These are phyloP conservation scores for Rhizopus sp. DNA, from an alignment of 371 early-diverging fungal genomes.

Conservation along the genomic window DNA sequence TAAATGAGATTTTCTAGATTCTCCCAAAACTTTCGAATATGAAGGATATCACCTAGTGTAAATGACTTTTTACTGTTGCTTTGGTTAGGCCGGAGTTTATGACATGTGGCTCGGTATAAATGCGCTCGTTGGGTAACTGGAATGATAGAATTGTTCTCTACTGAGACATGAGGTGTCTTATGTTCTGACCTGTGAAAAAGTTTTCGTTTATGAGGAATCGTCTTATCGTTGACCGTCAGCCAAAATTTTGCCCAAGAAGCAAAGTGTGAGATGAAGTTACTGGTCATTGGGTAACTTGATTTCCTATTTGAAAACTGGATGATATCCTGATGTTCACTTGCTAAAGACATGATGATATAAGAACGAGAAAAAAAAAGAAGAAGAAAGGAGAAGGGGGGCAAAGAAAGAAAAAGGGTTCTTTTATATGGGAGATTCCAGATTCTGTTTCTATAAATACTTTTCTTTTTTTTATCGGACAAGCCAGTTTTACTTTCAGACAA, in stretches of 20 bases:
- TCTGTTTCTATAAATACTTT: slow-evolving; percentile 1
- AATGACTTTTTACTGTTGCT: not conserved
- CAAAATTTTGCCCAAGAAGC: slow-evolving; percentile 23
- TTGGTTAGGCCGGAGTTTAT: slow-evolving; percentile 17
- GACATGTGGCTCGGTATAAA: slow-evolving; percentile 14
- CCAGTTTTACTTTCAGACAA: too few species aligned
- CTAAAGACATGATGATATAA: not conserved
- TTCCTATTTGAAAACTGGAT: slow-evolving; percentile 4
- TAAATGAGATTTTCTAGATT: slow-evolving; percentile 13
- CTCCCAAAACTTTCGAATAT: slow-evolving; percentile 23
- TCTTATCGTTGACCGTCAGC: slow-evolving; percentile 13
- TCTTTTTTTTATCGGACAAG: not conserved
- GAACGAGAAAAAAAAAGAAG: not conserved
- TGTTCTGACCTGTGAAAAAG: slow-evolving; percentile 8
- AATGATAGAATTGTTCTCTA: not conserved
- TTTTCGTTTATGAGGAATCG: slow-evolving; percentile 63
- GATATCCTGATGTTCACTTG: not conserved
- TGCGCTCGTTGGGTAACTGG: not conserved
- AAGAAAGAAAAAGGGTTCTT: slow-evolving; percentile 13
- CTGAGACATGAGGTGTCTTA: too few species aligned
- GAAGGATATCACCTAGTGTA: slow-evolving; percentile 17
- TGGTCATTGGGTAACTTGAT: slow-evolving; percentile 6
- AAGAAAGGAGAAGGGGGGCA: not conserved
- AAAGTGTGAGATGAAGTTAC: slow-evolving; percentile 13
- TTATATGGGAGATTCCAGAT: too few species aligned